A percentile compares a stretch with the other conserved stretches of the same genome.
These are phyloP conservation scores for Centella asiatica DNA, from an alignment of 129 eudicot genomes.

Conservation along the genomic window DNA sequence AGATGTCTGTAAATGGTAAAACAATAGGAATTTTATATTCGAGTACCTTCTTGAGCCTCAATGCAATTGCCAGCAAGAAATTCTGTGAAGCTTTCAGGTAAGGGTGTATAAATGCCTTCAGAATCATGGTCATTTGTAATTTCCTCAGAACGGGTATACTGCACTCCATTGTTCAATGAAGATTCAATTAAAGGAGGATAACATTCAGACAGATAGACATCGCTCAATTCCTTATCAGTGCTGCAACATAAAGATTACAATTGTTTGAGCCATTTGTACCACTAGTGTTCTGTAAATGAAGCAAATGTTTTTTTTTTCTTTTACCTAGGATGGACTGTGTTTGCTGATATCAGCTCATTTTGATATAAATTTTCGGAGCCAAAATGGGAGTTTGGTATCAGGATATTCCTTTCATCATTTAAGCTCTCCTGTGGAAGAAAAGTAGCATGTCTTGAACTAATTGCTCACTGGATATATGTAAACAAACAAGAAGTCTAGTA, in stretches of 20 bases:
- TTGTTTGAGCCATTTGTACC: neutral
- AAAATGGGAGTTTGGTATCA: too few species aligned
- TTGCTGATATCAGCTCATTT: neutral
- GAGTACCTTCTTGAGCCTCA: slow-evolving; percentile 6
- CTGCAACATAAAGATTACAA: neutral
- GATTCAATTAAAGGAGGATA: neutral
- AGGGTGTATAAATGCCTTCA: neutral
- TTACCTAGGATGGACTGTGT: neutral
- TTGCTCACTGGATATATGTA: too few species aligned
- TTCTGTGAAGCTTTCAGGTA: slow-evolving; percentile 7
- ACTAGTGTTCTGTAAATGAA: neutral
- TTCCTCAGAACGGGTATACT: neutral
- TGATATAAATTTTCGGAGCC: neutral
- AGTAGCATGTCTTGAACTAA: neutral
- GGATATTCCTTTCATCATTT: too few species aligned
- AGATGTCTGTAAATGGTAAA: neutral
- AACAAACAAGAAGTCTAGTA: too few species aligned
- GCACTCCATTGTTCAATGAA: neutral
- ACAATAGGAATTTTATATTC: neutral
- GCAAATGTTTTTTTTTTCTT: neutral
- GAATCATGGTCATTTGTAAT: neutral
- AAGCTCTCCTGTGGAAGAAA: neutral
- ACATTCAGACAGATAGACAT: neutral
- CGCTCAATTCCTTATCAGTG: neutral
- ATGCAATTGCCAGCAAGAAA: neutral